phyloP scores from a whole-genome alignment of 179 eudicot genomes.

The Spinacia oleracea region DNA sequence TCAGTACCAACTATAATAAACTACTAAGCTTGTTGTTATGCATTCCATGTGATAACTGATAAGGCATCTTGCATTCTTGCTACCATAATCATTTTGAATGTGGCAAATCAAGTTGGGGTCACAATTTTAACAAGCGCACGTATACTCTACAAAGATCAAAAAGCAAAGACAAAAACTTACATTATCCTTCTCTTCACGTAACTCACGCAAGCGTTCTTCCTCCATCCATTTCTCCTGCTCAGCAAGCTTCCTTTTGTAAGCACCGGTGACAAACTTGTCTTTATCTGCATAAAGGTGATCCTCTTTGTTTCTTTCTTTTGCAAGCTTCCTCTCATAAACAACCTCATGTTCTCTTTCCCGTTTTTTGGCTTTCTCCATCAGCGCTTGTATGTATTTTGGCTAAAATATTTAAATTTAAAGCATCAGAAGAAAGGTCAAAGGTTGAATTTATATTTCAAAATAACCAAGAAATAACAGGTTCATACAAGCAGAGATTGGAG shows the following conservation, averaged over 20 bases:
- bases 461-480: background rate
- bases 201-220: slow-evolving; percentile 75
- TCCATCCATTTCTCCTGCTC: slow-evolving; percentile 82
- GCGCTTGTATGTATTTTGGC: slow-evolving; percentile 70
- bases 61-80: no score
- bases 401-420: slow-evolving; percentile 31
- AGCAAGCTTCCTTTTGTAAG: slow-evolving; percentile 89
- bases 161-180: slow-evolving; percentile 39
- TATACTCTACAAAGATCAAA: background rate
- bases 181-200: slow-evolving; percentile 77
- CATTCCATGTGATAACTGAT: no score
- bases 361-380: slow-evolving; percentile 69
- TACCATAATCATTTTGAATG: background rate
- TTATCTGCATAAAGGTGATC: slow-evolving; percentile 81
- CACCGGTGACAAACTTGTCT: slow-evolving; percentile 81
- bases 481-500: background rate
- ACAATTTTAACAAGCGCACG: background rate
- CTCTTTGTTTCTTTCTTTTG: slow-evolving; percentile 84
- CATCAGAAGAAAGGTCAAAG: slow-evolving; percentile 8
- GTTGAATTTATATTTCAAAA: background rate
- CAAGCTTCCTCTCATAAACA: slow-evolving; percentile 84
- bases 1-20: background rate
- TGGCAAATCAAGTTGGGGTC: background rate
- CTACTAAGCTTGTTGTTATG: no score
- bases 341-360: slow-evolving; percentile 86